Conservation (phyloP, 2,329 filamentous ascomycete genomes). For the Karstenula rhodostoma region DNA sequence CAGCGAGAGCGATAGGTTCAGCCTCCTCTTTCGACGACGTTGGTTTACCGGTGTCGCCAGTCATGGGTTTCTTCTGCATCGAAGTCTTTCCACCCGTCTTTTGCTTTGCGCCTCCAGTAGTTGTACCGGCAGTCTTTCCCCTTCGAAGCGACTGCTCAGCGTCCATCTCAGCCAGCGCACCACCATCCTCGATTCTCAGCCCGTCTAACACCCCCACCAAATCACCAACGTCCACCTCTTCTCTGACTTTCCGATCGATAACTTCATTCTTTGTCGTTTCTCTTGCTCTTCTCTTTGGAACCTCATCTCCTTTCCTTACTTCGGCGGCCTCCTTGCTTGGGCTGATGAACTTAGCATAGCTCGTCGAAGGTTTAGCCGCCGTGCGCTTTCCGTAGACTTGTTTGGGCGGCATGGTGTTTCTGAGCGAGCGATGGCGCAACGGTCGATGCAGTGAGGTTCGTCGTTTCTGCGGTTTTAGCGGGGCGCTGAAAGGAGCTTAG, state of each 20-base stretch:
- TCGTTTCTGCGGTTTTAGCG: conserved; percentile 12
- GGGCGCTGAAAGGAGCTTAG: conserved; percentile 18
- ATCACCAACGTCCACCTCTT: conserved; percentile 5
- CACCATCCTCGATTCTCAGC: neutral
- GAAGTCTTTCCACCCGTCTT: neutral
- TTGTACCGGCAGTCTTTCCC: neutral
- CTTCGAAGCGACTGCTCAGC: neutral
- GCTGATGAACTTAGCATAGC: conserved; percentile 38
- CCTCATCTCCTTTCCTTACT: neutral
- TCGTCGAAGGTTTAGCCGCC: conserved; percentile 20
- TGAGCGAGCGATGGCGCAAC: neutral
- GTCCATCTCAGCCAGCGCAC: neutral
- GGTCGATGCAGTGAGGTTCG: conserved; percentile 8
- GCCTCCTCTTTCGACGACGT: neutral
- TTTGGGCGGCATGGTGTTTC: conserved; percentile 41
- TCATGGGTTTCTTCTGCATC: neutral
- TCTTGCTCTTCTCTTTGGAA: conserved; percentile 12
- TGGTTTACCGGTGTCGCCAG: neutral
- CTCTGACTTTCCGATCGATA: neutral
- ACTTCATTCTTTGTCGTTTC: conserved; percentile 6
- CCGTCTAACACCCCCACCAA: conserved; percentile 1
- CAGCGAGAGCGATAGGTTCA: conserved; percentile 12
- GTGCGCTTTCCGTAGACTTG: conserved; percentile 52
- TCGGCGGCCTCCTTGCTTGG: conserved; percentile 2
- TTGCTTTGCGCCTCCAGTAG: neutral